phyloP scores from a whole-genome alignment of 768 basidiomycete species.

The Fistulinella prunicolor region DNA sequence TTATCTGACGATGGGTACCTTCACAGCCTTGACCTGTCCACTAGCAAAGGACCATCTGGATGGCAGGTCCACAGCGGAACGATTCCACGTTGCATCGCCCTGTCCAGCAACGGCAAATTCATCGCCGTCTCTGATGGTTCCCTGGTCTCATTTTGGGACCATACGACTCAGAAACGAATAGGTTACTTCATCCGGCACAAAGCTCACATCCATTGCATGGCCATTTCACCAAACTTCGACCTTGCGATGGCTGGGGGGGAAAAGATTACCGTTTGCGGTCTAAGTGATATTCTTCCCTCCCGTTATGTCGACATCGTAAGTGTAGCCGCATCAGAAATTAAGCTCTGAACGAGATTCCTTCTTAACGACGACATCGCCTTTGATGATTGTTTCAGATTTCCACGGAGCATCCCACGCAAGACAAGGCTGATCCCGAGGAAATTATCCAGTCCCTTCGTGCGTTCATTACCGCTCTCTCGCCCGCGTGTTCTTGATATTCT shows the following conservation, averaged over 20 bases:
- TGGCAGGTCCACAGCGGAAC: background rate
- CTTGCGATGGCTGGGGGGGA: background rate
- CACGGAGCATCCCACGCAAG: background rate
- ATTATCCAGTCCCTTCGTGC: background rate
- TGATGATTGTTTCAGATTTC: background rate
- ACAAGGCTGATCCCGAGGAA: background rate
- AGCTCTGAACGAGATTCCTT: background rate
- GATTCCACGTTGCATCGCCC: background rate
- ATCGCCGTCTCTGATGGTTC: background rate
- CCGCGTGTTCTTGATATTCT: background rate
- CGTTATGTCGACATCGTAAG: background rate
- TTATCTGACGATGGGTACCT: background rate
- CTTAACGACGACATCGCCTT: background rate
- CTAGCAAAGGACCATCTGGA: background rate
- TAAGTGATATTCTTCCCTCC: background rate
- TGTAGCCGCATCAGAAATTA: background rate
- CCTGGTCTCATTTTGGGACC: background rate
- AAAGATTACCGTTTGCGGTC: background rate
- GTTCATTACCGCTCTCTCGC: background rate
- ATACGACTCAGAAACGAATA: background rate
- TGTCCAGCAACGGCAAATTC: background rate
- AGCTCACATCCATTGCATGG: background rate
- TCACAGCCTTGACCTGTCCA: background rate
- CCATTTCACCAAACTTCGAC: background rate
- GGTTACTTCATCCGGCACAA: background rate